Evolutionary conservation across 2,329 filamentous ascomycete genomes (phyloP), one percentile per base, ranked within the genome.

Genomic region (Camillea tinctor): DNA sequence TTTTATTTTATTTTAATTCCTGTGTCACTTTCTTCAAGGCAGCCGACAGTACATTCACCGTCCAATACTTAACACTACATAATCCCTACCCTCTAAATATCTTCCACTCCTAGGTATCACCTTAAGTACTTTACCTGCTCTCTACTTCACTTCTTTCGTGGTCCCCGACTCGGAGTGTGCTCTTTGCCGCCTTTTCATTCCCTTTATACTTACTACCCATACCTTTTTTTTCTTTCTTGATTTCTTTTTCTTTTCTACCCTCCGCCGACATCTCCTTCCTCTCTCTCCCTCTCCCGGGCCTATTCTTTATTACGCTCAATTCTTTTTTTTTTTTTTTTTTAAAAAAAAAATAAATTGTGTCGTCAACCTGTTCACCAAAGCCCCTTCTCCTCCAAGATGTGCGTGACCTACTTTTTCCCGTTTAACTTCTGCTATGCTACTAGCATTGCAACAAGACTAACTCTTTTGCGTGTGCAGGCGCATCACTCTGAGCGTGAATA

Each of bases 401-500:
- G 17, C 36, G 36, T n/a, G 26, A 30, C 26, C 26, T 30, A 11
- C 26, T 9, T 11, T 30, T 11, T 30, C 26, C 26, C 26, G 13
- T 30, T 30, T 30, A 11, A 30, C 26, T 44, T 11, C 36, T 44
- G 13, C 11, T 44, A 44, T 44, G 13, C 11, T 44, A 44, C 36
- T 11, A 17, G 1, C 36, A 44, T n/a, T n/a, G 26, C 26, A 30
- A n/a, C 36, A 13, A 15, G 13, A 54, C 62, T 65, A 49, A 66
- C 59, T 49, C 2, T 40, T 44, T 21, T 26, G 21, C 54, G 30
- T 44, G n/a, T 55, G 20, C 68, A 92, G 89, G 90, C 88, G 84
- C 76, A 87, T 92, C 75, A 91, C 89, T 65, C 84, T 92, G 74
- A 88, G 82, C 72, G 87, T 92, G 69, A 88, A 88, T 71, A 87